phyloP scores from a whole-genome alignment of 2,329 filamentous ascomycete species.

The Aspergillus fischeri region DNA sequence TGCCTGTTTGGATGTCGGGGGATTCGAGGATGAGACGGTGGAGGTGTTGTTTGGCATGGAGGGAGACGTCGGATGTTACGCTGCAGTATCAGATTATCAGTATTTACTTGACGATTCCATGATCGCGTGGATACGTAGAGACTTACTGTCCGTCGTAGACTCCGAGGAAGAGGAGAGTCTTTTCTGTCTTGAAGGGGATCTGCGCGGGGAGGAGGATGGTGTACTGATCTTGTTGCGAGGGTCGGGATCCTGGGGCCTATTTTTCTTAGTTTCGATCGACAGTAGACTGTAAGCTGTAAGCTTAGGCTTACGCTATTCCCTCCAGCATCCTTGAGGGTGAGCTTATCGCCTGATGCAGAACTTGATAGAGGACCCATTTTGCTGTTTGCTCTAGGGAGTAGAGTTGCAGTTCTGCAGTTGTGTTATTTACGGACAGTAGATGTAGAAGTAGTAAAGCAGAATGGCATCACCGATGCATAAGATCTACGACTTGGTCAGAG shows the following conservation, averaged over 20 bases:
- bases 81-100: background rate
- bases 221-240: background rate
- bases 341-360: background rate
- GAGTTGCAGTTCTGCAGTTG: no score
- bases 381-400: background rate
- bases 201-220: background rate
- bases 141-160: background rate
- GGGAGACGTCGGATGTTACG: background rate
- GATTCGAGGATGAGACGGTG: background rate
- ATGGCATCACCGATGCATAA: background rate
- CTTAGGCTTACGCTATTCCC: background rate
- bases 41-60: background rate
- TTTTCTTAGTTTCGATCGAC: background rate
- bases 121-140: background rate
- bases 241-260: background rate
- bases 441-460: background rate
- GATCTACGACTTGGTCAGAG: background rate
- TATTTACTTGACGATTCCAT: background rate
- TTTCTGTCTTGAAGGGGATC: background rate
- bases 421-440: background rate
- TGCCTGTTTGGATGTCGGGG: background rate
- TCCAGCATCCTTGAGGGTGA: background rate
- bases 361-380: background rate
- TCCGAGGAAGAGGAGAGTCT: background rate
- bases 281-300: no score